Percentiles rank a stretch among this genome's conserved stretches.
Evolutionary conservation across 129 eudicot species (phyloP).

Genomic region (Artemisia tridentata): DNA sequence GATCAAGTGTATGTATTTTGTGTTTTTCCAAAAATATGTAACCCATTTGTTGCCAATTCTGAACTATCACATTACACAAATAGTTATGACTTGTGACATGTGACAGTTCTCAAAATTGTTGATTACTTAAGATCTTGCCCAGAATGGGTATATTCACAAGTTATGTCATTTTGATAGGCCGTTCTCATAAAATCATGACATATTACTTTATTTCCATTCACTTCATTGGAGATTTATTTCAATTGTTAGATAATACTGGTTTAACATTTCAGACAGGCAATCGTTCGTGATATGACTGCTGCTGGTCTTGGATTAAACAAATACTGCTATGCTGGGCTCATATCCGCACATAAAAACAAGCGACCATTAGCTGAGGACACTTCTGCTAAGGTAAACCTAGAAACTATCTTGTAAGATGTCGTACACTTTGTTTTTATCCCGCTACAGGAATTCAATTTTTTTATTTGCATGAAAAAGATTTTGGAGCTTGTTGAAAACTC

Average conservation of each 20-base stretch:
- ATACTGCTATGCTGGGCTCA: constrained; percentile 89
- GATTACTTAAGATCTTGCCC: constrained; percentile 4
- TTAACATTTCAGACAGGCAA: constrained; percentile 60
- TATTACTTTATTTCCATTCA: neutral
- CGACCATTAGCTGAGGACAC: constrained; percentile 48
- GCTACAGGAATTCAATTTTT: neutral
- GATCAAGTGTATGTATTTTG: constrained; percentile 69
- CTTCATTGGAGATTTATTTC: neutral
- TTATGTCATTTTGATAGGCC: constrained; percentile 4
- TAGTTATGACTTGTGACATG: neutral
- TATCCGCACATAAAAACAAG: constrained; percentile 80
- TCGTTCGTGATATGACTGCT: constrained; percentile 97
- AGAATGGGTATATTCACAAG: neutral
- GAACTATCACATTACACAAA: constrained; percentile 5
- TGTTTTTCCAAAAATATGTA: neutral
- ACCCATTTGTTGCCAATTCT: neutral
- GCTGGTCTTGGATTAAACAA: constrained; percentile 96
- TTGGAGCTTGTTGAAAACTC: constrained; percentile 96
- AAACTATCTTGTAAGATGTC: constrained; percentile 5
- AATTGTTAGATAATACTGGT: constrained; percentile 9
- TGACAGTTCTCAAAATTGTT: constrained; percentile 1
- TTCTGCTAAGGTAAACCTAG: constrained; percentile 54
- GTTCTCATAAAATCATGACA: neutral
- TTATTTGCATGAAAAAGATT: constrained; percentile 47
- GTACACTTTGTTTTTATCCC: neutral